Conservation (phyloP, 371 early-diverging fungal species). For the Coemansia sp. region DNA sequence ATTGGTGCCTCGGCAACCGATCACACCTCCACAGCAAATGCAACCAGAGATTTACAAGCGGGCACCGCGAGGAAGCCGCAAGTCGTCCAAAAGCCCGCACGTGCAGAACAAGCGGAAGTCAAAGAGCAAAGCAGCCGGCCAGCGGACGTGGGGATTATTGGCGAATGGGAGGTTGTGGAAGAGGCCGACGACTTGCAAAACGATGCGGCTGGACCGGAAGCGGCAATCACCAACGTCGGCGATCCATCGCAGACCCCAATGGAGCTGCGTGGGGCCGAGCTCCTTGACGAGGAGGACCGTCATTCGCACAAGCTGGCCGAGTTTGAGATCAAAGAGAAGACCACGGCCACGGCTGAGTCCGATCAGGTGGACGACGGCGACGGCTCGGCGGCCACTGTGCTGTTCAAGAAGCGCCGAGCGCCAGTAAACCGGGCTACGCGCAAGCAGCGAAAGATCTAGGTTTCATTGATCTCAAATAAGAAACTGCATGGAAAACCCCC, state of each 20-base stretch:
- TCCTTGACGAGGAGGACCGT: constrained; percentile 18
- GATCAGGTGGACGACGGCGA: neutral
- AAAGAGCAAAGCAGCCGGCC: constrained; percentile 8
- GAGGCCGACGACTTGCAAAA: constrained; percentile 2
- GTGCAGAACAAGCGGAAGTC: neutral
- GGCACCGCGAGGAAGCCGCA: neutral
- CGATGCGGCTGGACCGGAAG: neutral
- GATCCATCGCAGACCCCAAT: neutral
- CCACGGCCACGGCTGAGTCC: neutral
- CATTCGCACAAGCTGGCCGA: constrained; percentile 3
- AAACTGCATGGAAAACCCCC: too few relatives aligned
- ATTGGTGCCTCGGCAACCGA: neutral
- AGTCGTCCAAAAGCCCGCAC: neutral
- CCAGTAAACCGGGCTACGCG: constrained; percentile 25
- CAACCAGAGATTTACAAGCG: neutral
- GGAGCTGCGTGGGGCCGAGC: constrained; percentile 16
- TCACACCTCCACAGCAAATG: neutral
- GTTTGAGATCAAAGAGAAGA: constrained; percentile 38
- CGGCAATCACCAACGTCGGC: neutral
- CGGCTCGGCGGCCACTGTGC: neutral
- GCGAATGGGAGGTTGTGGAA: constrained; percentile 43
- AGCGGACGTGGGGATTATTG: constrained; percentile 26
- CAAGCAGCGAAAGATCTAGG: constrained; percentile 19
- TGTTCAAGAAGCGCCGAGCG: constrained; percentile 42
- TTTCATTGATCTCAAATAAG: too few relatives aligned